Evolutionary conservation across 83 land plant species (phyloP).

Genomic region (Thuja plicata): DNA sequence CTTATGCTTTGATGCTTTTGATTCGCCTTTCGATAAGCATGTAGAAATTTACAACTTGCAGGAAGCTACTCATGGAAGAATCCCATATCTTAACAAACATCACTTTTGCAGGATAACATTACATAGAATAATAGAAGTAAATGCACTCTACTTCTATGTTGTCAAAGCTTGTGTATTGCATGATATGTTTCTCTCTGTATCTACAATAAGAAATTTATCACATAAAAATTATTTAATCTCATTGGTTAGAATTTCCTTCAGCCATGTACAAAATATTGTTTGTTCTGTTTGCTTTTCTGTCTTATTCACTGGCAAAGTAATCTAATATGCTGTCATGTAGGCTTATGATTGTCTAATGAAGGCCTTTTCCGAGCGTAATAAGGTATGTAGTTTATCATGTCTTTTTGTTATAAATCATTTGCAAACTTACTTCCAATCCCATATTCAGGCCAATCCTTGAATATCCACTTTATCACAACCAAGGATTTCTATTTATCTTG

Average conservation of each 20-base stretch:
- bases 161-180: background rate
- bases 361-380: constrained; percentile 75
- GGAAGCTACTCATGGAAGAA: background rate
- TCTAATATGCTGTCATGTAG: constrained; percentile 40
- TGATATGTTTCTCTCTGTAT: background rate
- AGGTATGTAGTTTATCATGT: constrained; percentile 35
- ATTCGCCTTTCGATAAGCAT: background rate
- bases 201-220: background rate
- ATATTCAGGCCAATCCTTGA: background rate
- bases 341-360: constrained; percentile 88
- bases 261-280: background rate
- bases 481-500: constrained; percentile 14
- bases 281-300: background rate
- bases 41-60: background rate
- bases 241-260: background rate
- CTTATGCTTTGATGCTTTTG: background rate
- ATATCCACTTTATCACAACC: background rate
- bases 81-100: background rate
- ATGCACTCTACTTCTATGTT: background rate
- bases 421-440: background rate
- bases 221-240: background rate
- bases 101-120: background rate
- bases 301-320: background rate
- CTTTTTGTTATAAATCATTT: background rate
- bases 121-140: background rate